Base-by-base conservation (phyloP, 768 basidiomycete genomes). In the Pleurotus platypus region DNA sequence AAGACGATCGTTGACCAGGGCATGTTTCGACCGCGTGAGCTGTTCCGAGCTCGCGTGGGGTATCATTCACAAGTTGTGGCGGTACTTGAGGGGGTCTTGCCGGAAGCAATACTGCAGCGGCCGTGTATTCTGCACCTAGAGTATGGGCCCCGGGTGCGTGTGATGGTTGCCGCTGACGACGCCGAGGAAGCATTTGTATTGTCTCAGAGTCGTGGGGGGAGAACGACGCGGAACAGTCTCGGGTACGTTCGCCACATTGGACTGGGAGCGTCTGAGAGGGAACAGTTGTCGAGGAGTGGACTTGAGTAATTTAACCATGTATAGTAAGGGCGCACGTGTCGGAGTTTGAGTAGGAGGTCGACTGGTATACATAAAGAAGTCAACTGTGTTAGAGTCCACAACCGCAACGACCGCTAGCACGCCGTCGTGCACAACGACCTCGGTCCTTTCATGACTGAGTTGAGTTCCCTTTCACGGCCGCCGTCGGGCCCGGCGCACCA, bases 161-260 rank as follows among this genome's bases (percentile, higher is more conserved):
- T 72, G 58, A 88, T 95, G 67, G 83, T 89, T 40, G 69, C 57
- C 24, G 78, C 72, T 38, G 93, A 96, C 61, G 91, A 93, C 59
- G 69, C 57, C 62, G 62, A 75, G 63, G 84, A 77, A 59, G 69
- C 55, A 58, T 57, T 49, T 39, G 56, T 63, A 59, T 47, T 60
- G 35, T 22, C 46, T 60, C 58, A 62, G 61, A 62, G 58, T 57
- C 62, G 66, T 57, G 61, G 56, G 60, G 73, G 80, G 58, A 65
- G 88, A 51, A 65, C 49, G 61, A 89, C 87, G 42, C 69, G 86
- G 66, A 88, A 86, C 73, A 86, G 88, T 62, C 72, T 72, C 35
- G 69, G 72, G 45, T 80, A 80, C 65, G 72, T 69, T 45, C 76
- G 84, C 57, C 73, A 64, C 49, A 62, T 88, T 18, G 63, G 56